Conservation (phyloP, 345 rosid species). For the Lepidium africanum region DNA sequence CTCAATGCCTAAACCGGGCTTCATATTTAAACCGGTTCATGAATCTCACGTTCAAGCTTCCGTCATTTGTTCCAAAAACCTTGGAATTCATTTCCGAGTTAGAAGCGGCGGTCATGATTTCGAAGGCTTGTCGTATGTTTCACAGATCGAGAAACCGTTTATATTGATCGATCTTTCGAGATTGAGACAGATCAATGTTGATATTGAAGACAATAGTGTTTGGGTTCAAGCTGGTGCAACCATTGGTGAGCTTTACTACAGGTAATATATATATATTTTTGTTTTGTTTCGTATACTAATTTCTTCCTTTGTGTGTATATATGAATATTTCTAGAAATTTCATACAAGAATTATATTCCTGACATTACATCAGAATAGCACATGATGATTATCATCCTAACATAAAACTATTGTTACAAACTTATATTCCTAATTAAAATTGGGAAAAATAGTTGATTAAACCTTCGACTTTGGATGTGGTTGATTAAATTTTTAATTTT, state of each 20-base stretch:
- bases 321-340: too few relatives aligned
- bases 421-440: too few relatives aligned
- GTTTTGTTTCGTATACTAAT: too few relatives aligned
- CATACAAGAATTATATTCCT: too few relatives aligned
- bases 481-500: too few relatives aligned
- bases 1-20: slow-evolving; percentile 40
- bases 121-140: slow-evolving; percentile 49
- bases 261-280: not conserved
- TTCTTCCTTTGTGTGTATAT: too few relatives aligned
- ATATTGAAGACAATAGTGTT: too few relatives aligned
- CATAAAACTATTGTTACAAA: too few relatives aligned
- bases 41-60: slow-evolving; percentile 55
- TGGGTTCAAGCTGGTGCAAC: slow-evolving; percentile 24
- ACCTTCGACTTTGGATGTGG: too few relatives aligned
- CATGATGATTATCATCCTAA: too few relatives aligned
- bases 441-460: too few relatives aligned
- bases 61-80: slow-evolving; percentile 42
- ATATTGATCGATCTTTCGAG: slow-evolving; percentile 38
- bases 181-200: slow-evolving; percentile 22
- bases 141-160: slow-evolving; percentile 42
- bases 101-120: slow-evolving; percentile 42
- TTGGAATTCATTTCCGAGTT: slow-evolving; percentile 23
- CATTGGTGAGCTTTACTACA: slow-evolving; percentile 36
- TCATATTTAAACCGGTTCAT: slow-evolving; percentile 39
- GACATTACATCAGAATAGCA: too few relatives aligned